phyloP scores from a whole-genome alignment of 2,329 filamentous ascomycete genomes.

The Colletotrichum limetticola region DNA sequence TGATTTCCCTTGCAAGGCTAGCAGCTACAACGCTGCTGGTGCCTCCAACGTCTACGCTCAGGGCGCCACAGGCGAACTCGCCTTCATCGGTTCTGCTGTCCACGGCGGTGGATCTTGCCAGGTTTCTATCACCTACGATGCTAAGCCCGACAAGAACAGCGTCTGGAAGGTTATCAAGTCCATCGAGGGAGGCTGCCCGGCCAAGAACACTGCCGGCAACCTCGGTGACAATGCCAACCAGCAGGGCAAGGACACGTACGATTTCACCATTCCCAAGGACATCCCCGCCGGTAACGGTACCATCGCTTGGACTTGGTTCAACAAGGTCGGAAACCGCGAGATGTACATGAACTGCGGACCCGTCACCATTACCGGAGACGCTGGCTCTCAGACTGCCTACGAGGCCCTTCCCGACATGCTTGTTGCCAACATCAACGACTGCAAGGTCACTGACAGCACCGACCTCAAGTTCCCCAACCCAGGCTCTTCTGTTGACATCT shows the following conservation, averaged over 20 bases:
- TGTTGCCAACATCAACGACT: constrained; percentile 47
- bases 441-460: too few relatives aligned
- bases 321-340: constrained; percentile 90
- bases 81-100: constrained; percentile 77
- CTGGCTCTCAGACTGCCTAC: constrained; percentile 63
- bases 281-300: constrained; percentile 82
- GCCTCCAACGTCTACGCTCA: constrained; percentile 70
- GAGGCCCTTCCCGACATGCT: constrained; percentile 68
- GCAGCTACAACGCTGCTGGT: constrained; percentile 57
- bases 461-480: too few relatives aligned
- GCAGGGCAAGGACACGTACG: constrained; percentile 66
- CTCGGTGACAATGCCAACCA: constrained; percentile 57
- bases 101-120: constrained; percentile 97
- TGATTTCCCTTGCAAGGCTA: constrained; percentile 86
- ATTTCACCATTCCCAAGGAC: constrained; percentile 76
- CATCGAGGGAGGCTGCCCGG: constrained; percentile 86
- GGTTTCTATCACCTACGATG: constrained; percentile 84
- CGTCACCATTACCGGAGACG: constrained; percentile 74
- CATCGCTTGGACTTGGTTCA: constrained; percentile 95
- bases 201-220: constrained; percentile 67
- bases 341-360: constrained; percentile 98
- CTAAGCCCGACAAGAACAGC: constrained; percentile 70
- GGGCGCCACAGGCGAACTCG: constrained; percentile 69
- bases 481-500: too few relatives aligned
- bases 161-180: constrained; percentile 92